These are phyloP conservation scores for Onygenales sp. DNA, from an alignment of 2,329 filamentous ascomycete species.

Conservation along the genomic window DNA sequence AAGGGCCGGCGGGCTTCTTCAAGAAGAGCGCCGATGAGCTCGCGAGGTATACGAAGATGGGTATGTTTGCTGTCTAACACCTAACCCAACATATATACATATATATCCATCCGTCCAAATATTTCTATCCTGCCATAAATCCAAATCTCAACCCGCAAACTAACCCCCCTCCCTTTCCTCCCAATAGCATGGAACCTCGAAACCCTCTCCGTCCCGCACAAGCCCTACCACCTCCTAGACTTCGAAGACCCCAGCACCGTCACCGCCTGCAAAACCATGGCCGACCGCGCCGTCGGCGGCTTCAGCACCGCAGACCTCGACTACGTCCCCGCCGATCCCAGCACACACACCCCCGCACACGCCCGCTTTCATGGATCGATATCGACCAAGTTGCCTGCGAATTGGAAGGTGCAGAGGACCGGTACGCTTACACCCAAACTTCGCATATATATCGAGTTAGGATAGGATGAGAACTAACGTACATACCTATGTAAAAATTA, in stretches of 20 bases:
- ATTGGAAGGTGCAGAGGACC: constrained; percentile 40
- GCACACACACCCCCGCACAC: constrained; percentile 47
- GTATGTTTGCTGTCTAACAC: constrained; percentile 24
- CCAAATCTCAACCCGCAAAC: too few relatives aligned
- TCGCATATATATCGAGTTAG: neutral
- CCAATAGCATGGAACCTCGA: constrained; percentile 33
- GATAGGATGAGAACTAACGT: constrained; percentile 2
- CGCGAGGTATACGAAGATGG: constrained; percentile 45
- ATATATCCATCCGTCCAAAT: too few relatives aligned
- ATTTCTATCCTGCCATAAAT: too few relatives aligned
- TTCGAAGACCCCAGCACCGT: constrained; percentile 30
- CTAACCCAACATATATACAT: too few relatives aligned
- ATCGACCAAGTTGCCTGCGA: constrained; percentile 69
- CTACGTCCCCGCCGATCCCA: constrained; percentile 43
- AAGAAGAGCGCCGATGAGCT: constrained; percentile 51
- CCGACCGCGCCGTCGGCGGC: constrained; percentile 77
- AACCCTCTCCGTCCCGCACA: constrained; percentile 26
- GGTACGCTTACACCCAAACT: constrained; percentile 16
- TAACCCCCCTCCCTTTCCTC: too few relatives aligned
- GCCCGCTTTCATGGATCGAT: constrained; percentile 80
- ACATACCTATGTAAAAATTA: constrained; percentile 19
- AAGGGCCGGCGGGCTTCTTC: constrained; percentile 41
- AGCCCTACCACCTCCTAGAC: constrained; percentile 31
- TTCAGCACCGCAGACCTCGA: constrained; percentile 68
- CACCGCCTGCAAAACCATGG: constrained; percentile 60